These are phyloP conservation scores for Mycosphaerella sp. DNA, from an alignment of 2,329 filamentous ascomycete genomes.

Conservation along the genomic window DNA sequence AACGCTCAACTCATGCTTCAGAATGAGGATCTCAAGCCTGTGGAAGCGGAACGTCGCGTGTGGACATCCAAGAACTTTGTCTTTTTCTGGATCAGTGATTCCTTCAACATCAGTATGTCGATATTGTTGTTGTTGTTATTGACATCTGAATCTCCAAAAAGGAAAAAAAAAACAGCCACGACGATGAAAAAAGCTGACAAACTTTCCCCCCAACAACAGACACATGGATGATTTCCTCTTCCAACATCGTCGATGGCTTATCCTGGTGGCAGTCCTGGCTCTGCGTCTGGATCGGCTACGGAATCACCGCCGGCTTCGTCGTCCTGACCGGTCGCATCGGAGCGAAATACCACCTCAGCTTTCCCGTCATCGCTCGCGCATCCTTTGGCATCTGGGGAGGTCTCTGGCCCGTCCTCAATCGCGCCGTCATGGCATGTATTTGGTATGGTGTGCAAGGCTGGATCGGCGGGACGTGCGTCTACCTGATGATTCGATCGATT, in stretches of 20 bases:
- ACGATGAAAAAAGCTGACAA: background rate
- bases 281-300: slow-evolving; percentile 9
- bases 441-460: slow-evolving; percentile 10
- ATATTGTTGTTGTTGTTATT: too few species aligned
- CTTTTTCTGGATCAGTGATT: slow-evolving; percentile 74
- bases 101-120: slow-evolving; percentile 60
- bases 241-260: slow-evolving; percentile 68
- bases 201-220: background rate
- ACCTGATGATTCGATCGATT: slow-evolving; percentile 47
- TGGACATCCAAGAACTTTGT: slow-evolving; percentile 88
- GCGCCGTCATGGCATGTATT: slow-evolving; percentile 10
- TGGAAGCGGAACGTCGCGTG: slow-evolving; percentile 71
- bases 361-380: slow-evolving; percentile 11
- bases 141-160: too few species aligned
- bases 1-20: slow-evolving; percentile 77
- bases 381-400: slow-evolving; percentile 11
- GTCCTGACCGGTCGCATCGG: slow-evolving; percentile 9
- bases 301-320: slow-evolving; percentile 8
- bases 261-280: slow-evolving; percentile 32
- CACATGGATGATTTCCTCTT: slow-evolving; percentile 71
- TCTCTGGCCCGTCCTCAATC: slow-evolving; percentile 7
- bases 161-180: too few species aligned
- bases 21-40: slow-evolving; percentile 55
- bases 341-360: slow-evolving; percentile 11
- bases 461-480: slow-evolving; percentile 8